Base-by-base conservation (phyloP, 208 protist genomes). In the Strigomonas culicis region DNA sequence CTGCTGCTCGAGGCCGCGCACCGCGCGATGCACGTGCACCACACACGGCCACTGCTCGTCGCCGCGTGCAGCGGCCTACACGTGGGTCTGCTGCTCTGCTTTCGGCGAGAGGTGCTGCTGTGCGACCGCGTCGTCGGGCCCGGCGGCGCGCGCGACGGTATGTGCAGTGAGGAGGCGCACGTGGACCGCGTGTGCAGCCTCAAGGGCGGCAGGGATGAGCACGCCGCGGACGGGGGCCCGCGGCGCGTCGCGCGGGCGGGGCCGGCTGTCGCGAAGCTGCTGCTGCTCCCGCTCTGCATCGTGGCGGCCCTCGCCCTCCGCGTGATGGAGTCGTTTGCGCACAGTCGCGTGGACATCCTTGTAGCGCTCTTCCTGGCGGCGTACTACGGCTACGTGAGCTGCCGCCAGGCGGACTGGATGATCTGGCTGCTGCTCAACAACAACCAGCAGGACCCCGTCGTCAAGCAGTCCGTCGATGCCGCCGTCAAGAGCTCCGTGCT, bases 371-470 rank as follows among this genome's bases (percentile, higher is more conserved):
- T 77, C 0, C 34, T 86, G 22, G 59, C 74, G 2, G 32, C 36
- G 2, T 79, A 82, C 31, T 74, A 79, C 27, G 62, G 75, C 25
- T 62, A 46, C 32, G 57, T 74, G 0, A 53, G 74, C 25, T 59
- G 60, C 28, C 46, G 22, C 4, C 52, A 79, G 24, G 79, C 72
- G 3, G 30, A 46, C 11, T 39, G 49, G 28, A 77, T 89, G 70
- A 55, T 74, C 13, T 80, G 76, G 70, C n/a, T 88, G 27, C 73
- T 93, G 1, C 59, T 89, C 59, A 93, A 93, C 75, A 90, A 88
- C 55, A 62, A 63, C 36, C 63, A 80, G 22, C 30, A 63, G 2
- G 62, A 81, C n/a, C 39, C 65, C 4, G 39, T 51, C 0, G 55
- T 57, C 25, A 25, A 66, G 10, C 68, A 56, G 6, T 60, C 21